Evolutionary conservation across 495 filamentous ascomycete genomes (phyloP).

Genomic region (Penicillium subrubescens): DNA sequence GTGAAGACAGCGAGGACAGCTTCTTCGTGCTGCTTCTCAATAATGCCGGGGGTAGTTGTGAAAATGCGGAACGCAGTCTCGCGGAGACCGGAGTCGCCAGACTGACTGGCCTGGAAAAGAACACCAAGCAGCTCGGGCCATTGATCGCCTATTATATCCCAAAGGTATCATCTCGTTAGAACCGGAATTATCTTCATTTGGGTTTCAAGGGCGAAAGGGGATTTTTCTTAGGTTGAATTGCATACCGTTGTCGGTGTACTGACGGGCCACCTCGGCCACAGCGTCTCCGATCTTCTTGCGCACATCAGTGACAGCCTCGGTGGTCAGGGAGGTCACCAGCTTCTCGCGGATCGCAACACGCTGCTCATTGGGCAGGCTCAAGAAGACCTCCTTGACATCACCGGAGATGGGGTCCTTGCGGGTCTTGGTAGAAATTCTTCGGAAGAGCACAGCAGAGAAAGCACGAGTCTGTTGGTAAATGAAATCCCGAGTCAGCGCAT

Average conservation of each 20-base stretch:
- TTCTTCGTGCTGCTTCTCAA: conserved; percentile 92
- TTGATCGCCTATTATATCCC: conserved; percentile 60
- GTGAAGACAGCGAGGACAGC: conserved; percentile 81
- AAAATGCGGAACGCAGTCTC: conserved; percentile 94
- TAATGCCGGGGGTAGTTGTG: conserved; percentile 91
- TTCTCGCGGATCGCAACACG: conserved; percentile 77
- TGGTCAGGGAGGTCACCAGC: conserved; percentile 72
- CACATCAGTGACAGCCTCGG: conserved; percentile 68
- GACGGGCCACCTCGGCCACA: conserved; percentile 89
- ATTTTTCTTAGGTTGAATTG: conserved; percentile 17
- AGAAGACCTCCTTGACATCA: conserved; percentile 78
- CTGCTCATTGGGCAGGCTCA: conserved; percentile 69
- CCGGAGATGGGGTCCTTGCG: conserved; percentile 71
- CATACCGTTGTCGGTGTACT: conserved; percentile 90
- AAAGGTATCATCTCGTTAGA: conserved; percentile 23
- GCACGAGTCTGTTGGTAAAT: conserved; percentile 66
- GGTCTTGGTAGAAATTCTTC: conserved; percentile 85
- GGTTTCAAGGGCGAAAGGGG: not conserved
- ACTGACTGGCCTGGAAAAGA: conserved; percentile 87
- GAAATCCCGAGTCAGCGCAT: not conserved
- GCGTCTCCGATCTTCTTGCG: conserved; percentile 97
- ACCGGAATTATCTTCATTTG: conserved; percentile 2
- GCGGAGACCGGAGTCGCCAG: conserved; percentile 73
- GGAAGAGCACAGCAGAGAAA: conserved; percentile 92
- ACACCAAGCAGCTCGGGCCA: conserved; percentile 90